Evolutionary conservation across 2,329 filamentous ascomycete species (phyloP), one percentile per base, ranked within the genome.

Genomic region (Aspergillus latus): DNA sequence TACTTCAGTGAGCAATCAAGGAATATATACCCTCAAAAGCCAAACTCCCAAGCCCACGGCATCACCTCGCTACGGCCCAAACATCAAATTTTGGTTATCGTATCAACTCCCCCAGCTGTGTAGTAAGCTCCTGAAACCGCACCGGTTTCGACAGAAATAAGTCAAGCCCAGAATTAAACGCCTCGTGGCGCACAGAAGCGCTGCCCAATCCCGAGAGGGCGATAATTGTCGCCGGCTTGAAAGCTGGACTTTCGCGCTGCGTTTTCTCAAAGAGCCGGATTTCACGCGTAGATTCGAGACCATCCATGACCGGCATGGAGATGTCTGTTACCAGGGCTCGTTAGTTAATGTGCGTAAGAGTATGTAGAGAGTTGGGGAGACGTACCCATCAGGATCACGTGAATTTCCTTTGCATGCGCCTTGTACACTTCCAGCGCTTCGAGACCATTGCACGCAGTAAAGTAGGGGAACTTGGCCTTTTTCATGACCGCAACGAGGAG

Each of bases 121-220:
- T 40, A 13, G 45, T 49, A 16, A 57, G n/a, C 49, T 53, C 54
- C 43, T 57, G 54, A 30, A 57, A 57, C 15, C 54, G 49, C 16
- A 21, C 21, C 21, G 21, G 21, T 21, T 21, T 21, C 21, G 21
- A 21, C 21, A 21, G 21, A 21, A 21, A 21, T 21, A 21, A 21
- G 21, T 21, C 21, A 21, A 21, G 21, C 21, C 21, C 21, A 21
- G 21, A 21, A 21, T 21, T 21, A 21, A 21, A 21, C 21, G 21
- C 21, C 21, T 21, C 21, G 21, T 21, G 21, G 21, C 21, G 21
- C 21, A 21, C 21, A 21, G 21, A 21, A 6, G 66, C 59, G 26
- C 66, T 64, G 10, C 65, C 70, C 9, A 72, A 57, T 6, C 71
- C 71, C 11, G 71, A 70, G 50, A 73, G 57, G 4, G 69, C 69